Conservation (phyloP, 495 filamentous ascomycete genomes). For the Penicillium manginii region DNA sequence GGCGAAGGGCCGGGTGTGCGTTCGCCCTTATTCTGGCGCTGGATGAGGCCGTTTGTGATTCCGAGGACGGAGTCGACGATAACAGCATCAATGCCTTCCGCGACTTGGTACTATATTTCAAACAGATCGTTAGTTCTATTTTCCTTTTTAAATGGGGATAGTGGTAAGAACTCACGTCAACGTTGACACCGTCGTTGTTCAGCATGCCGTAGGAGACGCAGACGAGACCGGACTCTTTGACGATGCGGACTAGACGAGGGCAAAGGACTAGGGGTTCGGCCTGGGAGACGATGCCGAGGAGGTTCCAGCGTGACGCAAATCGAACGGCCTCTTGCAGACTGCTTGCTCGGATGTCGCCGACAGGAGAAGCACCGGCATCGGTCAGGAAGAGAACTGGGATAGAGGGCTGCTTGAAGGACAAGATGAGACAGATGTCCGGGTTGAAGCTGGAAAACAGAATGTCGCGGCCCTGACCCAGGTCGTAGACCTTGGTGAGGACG, state of each 20-base stretch:
- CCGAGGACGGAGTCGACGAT: constrained; percentile 92
- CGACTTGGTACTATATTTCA: constrained; percentile 72
- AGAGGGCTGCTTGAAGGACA: constrained; percentile 94
- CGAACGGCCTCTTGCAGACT: constrained; percentile 93
- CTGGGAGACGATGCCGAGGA: constrained; percentile 85
- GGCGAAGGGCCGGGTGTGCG: constrained; percentile 34
- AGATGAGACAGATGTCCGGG: constrained; percentile 89
- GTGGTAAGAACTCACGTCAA: constrained; percentile 66
- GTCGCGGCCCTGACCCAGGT: constrained; percentile 70
- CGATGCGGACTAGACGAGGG: constrained; percentile 90
- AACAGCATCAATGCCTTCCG: constrained; percentile 94
- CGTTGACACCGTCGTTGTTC: constrained; percentile 85
- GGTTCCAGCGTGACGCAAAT: constrained; percentile 92
- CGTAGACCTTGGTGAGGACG: constrained; percentile 85
- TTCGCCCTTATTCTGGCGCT: constrained; percentile 37
- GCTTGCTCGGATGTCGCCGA: constrained; percentile 88
- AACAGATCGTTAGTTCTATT: constrained; percentile 4
- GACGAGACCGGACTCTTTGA: constrained; percentile 91
- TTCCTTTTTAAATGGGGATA: not conserved
- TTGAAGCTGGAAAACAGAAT: constrained; percentile 97
- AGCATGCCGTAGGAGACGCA: constrained; percentile 91
- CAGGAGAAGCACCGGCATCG: constrained; percentile 74
- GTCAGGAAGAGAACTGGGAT: constrained; percentile 95
- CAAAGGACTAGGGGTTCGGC: constrained; percentile 84
- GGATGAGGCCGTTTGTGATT: constrained; percentile 73